Conservation (phyloP, 768 basidiomycete species). For the Mycena indigotica region DNA sequence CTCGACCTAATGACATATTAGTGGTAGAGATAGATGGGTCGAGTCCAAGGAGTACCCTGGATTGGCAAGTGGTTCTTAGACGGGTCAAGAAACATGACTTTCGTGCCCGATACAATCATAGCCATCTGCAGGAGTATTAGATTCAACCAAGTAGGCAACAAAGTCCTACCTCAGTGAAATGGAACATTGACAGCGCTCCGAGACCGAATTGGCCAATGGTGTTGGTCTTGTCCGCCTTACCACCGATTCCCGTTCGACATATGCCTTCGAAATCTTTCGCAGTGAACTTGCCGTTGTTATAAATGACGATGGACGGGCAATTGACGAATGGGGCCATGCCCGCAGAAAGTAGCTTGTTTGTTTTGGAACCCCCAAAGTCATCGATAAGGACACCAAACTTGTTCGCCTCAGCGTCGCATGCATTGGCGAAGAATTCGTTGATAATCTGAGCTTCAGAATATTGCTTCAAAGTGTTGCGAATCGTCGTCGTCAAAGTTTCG, state of each 20-base stretch:
- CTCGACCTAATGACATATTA: constrained; percentile 21
- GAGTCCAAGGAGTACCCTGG: neutral
- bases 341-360: constrained; percentile 32
- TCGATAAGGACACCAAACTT: constrained; percentile 46
- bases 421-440: constrained; percentile 57
- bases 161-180: constrained; percentile 48
- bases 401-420: constrained; percentile 50
- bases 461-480: constrained; percentile 42
- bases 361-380: constrained; percentile 17
- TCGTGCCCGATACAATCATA: constrained; percentile 34
- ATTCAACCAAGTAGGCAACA: neutral
- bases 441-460: constrained; percentile 47
- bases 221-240: constrained; percentile 38
- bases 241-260: constrained; percentile 45
- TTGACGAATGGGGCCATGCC: constrained; percentile 37
- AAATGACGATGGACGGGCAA: constrained; percentile 43
- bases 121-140: constrained; percentile 26
- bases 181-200: constrained; percentile 55
- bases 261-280: constrained; percentile 48
- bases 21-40: neutral
- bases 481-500: constrained; percentile 44
- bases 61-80: constrained; percentile 43
- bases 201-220: constrained; percentile 56
- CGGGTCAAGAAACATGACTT: constrained; percentile 48
- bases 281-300: constrained; percentile 46